These are phyloP conservation scores for Serendipita sp. DNA, from an alignment of 768 basidiomycete species.

Conservation along the genomic window DNA sequence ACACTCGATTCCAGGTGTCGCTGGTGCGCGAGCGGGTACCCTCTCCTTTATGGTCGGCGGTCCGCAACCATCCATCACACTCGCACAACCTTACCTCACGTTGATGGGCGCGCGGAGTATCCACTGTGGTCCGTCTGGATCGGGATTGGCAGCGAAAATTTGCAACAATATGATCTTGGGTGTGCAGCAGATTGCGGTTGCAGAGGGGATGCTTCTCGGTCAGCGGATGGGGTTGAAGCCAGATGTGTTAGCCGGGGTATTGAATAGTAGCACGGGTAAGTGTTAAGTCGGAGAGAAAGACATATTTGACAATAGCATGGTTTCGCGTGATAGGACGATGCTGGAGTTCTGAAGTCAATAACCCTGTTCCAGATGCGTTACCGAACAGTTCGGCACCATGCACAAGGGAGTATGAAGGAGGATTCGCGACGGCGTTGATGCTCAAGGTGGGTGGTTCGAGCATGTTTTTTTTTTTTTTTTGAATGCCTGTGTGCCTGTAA, in stretches of 20 bases:
- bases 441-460: slow-evolving; percentile 50
- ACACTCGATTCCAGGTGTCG: not conserved
- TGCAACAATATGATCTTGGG: slow-evolving; percentile 75
- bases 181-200: slow-evolving; percentile 63
- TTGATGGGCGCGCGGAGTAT: slow-evolving; percentile 72
- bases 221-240: slow-evolving; percentile 57
- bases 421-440: slow-evolving; percentile 73
- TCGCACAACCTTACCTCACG: slow-evolving; percentile 42
- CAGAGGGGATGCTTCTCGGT: slow-evolving; percentile 84
- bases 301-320: not conserved
- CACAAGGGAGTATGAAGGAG: slow-evolving; percentile 68
- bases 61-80: slow-evolving; percentile 36
- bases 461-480: not conserved
- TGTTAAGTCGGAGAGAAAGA: no score
- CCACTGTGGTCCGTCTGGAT: slow-evolving; percentile 66
- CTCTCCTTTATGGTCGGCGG: slow-evolving; percentile 89
- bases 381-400: slow-evolving; percentile 63
- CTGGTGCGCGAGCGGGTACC: slow-evolving; percentile 70
- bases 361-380: slow-evolving; percentile 65
- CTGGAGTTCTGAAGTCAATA: slow-evolving; percentile 76
- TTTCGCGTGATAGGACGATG: slow-evolving; percentile 54
- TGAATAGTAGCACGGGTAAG: slow-evolving; percentile 34
- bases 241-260: slow-evolving; percentile 60
- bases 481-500: not conserved
- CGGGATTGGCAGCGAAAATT: slow-evolving; percentile 77